Evolutionary conservation across 805 yeast genomes (phyloP).

Genomic region (Henningerozyma blattae): DNA sequence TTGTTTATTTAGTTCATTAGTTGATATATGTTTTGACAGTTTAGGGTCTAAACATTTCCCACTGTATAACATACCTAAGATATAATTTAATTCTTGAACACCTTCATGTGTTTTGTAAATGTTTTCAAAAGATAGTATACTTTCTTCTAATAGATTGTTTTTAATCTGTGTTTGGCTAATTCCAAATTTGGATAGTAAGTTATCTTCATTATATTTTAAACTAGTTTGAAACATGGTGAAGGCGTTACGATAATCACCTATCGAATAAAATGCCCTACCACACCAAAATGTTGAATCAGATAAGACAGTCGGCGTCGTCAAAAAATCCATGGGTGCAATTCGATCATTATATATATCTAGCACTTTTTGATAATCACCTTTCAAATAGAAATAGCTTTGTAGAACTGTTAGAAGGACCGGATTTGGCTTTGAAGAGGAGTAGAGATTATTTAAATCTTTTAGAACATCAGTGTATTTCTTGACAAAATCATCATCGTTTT

Average conservation of each 20-base stretch:
- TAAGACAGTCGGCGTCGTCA: conserved; percentile 25
- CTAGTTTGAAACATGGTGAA: conserved; percentile 65
- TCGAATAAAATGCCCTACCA: conserved; percentile 61
- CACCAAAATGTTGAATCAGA: conserved; percentile 74
- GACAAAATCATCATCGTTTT: conserved; percentile 43
- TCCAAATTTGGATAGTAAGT: conserved; percentile 65
- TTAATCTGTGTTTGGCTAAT: conserved; percentile 74
- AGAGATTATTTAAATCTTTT: conserved; percentile 25
- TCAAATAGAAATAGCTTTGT: conserved; percentile 62
- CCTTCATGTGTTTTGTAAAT: conserved; percentile 54
- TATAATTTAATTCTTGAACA: conserved; percentile 60
- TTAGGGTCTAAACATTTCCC: conserved; percentile 26
- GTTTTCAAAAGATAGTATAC: conserved; percentile 73
- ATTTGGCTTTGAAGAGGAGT: conserved; percentile 30
- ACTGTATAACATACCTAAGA: conserved; percentile 66
- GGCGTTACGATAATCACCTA: conserved; percentile 53
- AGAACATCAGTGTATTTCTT: conserved; percentile 49
- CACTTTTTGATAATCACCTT: conserved; percentile 45
- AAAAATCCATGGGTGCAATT: conserved; percentile 26
- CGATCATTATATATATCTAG: conserved; percentile 45
- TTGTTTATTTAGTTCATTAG: conserved; percentile 10
- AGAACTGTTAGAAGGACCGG: conserved; percentile 54
- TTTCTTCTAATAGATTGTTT: conserved; percentile 68
- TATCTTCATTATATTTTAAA: conserved; percentile 48
- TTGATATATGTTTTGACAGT: conserved; percentile 9